Evolutionary conservation across 805 yeast genomes (phyloP).

Genomic region (Suhomyces sp.): DNA sequence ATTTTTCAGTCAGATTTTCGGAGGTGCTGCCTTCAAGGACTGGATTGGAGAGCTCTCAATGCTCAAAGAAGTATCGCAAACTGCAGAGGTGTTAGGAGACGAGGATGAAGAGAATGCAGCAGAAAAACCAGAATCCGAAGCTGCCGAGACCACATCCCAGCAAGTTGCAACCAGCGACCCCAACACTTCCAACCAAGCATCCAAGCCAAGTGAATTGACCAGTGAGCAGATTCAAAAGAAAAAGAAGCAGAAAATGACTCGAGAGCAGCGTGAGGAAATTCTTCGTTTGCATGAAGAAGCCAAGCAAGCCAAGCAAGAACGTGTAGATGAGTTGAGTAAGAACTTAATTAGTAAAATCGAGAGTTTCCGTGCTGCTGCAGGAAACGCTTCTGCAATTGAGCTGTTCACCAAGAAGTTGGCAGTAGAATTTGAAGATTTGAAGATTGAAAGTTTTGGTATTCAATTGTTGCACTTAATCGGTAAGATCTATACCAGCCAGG

Average conservation of each 20-base stretch:
- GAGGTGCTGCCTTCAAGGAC: slow-evolving; percentile 73
- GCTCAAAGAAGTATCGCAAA: slow-evolving; percentile 67
- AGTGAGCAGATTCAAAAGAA: slow-evolving; percentile 24
- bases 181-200: neutral
- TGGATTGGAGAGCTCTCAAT: slow-evolving; percentile 88
- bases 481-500: slow-evolving; percentile 69
- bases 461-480: slow-evolving; percentile 86
- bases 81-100: slow-evolving; percentile 49
- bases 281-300: slow-evolving; percentile 52
- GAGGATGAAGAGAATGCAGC: slow-evolving; percentile 26
- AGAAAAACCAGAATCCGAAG: slow-evolving; percentile 13
- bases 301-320: slow-evolving; percentile 45
- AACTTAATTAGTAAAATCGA: slow-evolving; percentile 50
- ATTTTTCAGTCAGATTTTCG: slow-evolving; percentile 78
- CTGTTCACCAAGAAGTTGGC: slow-evolving; percentile 53
- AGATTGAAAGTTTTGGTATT: slow-evolving; percentile 93
- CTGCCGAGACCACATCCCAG: neutral
- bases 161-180: slow-evolving; percentile 1
- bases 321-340: slow-evolving; percentile 49
- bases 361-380: slow-evolving; percentile 53
- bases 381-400: slow-evolving; percentile 56
- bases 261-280: slow-evolving; percentile 48
- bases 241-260: slow-evolving; percentile 29
- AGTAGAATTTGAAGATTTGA: slow-evolving; percentile 72
- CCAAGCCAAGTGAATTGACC: slow-evolving; percentile 7